A percentile compares a stretch with the other conserved stretches of the same genome.
Evolutionary conservation across 2,329 filamentous ascomycete genomes (phyloP).

Genomic region (Seiridium unicorne): DNA sequence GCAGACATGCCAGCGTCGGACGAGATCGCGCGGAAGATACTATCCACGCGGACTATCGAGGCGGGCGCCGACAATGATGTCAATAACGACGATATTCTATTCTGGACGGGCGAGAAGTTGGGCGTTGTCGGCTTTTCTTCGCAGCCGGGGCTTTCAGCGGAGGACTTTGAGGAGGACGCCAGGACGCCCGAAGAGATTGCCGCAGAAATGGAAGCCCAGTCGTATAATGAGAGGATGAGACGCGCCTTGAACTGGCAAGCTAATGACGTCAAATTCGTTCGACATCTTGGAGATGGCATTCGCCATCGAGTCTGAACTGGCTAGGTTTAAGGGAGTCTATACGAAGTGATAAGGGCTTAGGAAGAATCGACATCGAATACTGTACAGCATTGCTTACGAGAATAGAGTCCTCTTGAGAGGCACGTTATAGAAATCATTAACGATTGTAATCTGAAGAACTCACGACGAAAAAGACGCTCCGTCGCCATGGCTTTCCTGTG

Average conservation of each 20-base stretch:
- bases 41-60: constrained; percentile 54
- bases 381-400: too few species aligned
- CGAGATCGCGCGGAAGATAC: constrained; percentile 78
- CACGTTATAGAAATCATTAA: too few species aligned
- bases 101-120: constrained; percentile 87
- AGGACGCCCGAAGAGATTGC: constrained; percentile 44
- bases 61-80: constrained; percentile 16
- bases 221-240: constrained; percentile 71
- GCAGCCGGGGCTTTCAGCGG: constrained; percentile 43
- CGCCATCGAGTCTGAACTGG: constrained; percentile 13
- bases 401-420: too few species aligned
- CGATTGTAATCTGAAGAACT: too few species aligned
- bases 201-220: constrained; percentile 53
- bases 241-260: constrained; percentile 74
- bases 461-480: too few species aligned
- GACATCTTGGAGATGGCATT: constrained; percentile 57
- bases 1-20: constrained; percentile 52
- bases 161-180: constrained; percentile 49
- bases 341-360: too few species aligned
- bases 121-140: constrained; percentile 68
- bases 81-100: constrained; percentile 67
- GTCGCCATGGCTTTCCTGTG: too few species aligned
- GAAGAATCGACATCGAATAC: too few species aligned
- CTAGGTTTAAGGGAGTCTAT: too few species aligned
- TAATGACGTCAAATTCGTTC: constrained; percentile 74